Evolutionary conservation across 305 asterid species (phyloP).

Genomic region (Fraxinus ornus): DNA sequence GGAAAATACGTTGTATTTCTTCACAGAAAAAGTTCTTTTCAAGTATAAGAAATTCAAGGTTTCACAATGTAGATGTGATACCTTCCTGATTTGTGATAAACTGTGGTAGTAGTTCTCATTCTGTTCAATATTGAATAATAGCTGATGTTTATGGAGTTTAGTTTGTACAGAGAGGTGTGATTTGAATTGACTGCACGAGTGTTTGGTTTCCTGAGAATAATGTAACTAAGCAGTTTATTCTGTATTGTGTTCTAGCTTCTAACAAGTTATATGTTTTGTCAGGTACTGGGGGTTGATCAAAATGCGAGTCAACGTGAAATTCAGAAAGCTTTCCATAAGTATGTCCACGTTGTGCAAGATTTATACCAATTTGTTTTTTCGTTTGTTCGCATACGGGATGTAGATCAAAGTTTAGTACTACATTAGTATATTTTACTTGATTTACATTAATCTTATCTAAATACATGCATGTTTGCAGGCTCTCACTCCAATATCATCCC

Average conservation of each 20-base stretch:
- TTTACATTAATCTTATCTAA: background rate
- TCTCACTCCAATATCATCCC: slow-evolving; percentile 93
- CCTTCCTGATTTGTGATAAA: background rate
- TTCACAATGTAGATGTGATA: background rate
- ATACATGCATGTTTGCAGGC: slow-evolving; percentile 40
- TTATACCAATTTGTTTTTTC: background rate
- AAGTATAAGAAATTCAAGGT: background rate
- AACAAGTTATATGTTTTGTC: slow-evolving; percentile 16
- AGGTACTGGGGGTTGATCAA: slow-evolving; percentile 90
- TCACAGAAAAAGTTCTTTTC: background rate
- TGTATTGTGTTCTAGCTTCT: slow-evolving; percentile 8
- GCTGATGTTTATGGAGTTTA: background rate
- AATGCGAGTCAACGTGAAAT: slow-evolving; percentile 82
- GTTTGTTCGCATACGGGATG: background rate
- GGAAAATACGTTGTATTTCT: background rate
- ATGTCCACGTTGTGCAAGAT: slow-evolving; percentile 26
- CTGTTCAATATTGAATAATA: background rate
- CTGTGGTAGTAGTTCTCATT: background rate
- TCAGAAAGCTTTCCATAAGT: slow-evolving; percentile 98
- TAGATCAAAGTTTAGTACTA: background rate
- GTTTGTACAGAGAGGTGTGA: background rate
- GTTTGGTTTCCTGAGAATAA: background rate
- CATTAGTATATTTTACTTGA: background rate
- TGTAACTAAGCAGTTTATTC: background rate
- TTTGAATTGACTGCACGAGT: background rate